These are phyloP conservation scores for Silene coronaria DNA, from an alignment of 179 eudicot genomes.

Conservation along the genomic window DNA sequence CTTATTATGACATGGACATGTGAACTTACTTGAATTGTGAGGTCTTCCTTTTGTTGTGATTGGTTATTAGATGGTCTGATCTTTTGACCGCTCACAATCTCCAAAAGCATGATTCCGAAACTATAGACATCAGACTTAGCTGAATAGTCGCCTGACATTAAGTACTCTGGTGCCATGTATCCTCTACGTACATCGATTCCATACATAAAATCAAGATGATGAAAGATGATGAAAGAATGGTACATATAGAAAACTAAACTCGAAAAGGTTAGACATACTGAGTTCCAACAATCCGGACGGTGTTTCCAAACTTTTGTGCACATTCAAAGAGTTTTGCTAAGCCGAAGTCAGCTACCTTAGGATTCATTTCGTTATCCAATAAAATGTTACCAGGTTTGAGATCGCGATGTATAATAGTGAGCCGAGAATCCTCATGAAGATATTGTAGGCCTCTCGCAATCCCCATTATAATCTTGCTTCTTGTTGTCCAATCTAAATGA, in stretches of 20 bases:
- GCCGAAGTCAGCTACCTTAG: slow-evolving; percentile 33
- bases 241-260: no score
- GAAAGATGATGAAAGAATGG: no score
- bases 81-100: background rate
- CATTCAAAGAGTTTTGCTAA: slow-evolving; percentile 30
- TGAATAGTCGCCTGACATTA: background rate
- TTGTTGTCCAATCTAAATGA: slow-evolving; percentile 22
- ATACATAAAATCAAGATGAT: no score
- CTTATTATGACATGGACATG: no score
- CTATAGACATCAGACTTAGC: background rate
- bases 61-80: background rate
- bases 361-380: slow-evolving; percentile 30
- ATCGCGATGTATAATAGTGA: slow-evolving; percentile 46
- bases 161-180: background rate
- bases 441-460: slow-evolving; percentile 26
- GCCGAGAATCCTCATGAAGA: slow-evolving; percentile 45
- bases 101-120: background rate
- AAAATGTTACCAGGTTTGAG: slow-evolving; percentile 36
- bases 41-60: background rate
- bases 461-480: slow-evolving; percentile 25
- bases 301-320: slow-evolving; percentile 24
- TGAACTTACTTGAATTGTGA: background rate
- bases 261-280: slow-evolving; percentile 19
- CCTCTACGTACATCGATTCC: background rate
- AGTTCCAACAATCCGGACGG: slow-evolving; percentile 27